These are phyloP conservation scores for Eragrostis nindensis DNA, from an alignment of 176 grass and related monocot species.

Conservation along the genomic window DNA sequence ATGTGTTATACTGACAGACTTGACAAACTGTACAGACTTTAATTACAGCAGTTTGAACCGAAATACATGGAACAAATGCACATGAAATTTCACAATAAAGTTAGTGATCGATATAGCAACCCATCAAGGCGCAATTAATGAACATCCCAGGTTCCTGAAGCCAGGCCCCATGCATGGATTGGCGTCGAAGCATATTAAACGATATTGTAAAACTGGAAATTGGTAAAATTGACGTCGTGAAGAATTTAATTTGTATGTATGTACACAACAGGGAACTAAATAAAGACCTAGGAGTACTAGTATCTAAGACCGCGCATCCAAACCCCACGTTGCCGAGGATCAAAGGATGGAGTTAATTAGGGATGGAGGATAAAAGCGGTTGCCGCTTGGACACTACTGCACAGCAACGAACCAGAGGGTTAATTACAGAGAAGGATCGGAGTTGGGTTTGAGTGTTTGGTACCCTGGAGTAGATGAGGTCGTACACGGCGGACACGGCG, in stretches of 20 bases:
- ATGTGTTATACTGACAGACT: not conserved
- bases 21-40: not conserved
- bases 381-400: not conserved
- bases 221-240: too few relatives aligned
- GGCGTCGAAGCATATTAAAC: constrained; percentile 3
- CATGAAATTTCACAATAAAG: not conserved
- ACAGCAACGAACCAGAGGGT: not conserved
- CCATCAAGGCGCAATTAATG: not conserved
- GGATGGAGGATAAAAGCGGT: not conserved
- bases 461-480: constrained; percentile 66
- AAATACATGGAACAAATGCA: not conserved
- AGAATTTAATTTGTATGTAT: too few relatives aligned
- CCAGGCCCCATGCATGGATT: not conserved
- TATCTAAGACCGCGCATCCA: too few relatives aligned
- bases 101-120: not conserved
- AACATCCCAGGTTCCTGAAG: not conserved
- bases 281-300: too few relatives aligned
- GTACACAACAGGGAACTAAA: too few relatives aligned
- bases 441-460: not conserved
- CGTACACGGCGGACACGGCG: constrained; percentile 55
- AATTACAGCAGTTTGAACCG: not conserved
- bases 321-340: too few relatives aligned
- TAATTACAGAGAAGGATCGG: not conserved
- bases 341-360: too few relatives aligned
- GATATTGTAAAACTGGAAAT: not conserved